A percentile compares a stretch with the other conserved stretches of the same genome.
phyloP scores from a whole-genome alignment of 2,329 filamentous ascomycete species.

The Trichoderma citrinoviride region DNA sequence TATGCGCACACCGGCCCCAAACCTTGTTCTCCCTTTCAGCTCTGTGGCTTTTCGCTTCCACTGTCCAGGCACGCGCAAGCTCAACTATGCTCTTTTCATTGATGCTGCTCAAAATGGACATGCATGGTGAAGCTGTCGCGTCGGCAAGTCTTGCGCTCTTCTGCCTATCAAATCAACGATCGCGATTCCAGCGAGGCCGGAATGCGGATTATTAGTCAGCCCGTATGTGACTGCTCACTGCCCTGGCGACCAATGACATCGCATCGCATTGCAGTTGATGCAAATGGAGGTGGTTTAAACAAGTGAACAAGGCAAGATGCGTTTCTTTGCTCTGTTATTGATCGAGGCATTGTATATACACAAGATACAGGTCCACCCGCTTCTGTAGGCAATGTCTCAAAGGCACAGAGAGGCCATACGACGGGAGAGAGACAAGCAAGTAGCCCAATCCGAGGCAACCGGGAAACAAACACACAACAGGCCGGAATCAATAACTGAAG shows the following conservation, averaged over 20 bases:
- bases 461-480: background rate
- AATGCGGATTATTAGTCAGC: background rate
- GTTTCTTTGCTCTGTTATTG: too few species aligned
- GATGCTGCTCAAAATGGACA: background rate
- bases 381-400: background rate
- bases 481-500: background rate
- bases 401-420: too few species aligned
- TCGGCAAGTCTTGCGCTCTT: background rate
- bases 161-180: background rate
- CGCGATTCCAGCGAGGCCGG: background rate
- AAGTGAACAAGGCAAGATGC: too few species aligned
- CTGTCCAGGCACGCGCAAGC: background rate
- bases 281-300: too few species aligned
- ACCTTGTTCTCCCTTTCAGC: background rate
- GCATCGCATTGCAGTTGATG: too few species aligned
- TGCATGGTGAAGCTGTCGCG: slow-evolving; percentile 1
- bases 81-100: background rate
- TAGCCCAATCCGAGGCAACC: too few species aligned
- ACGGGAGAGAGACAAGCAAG: too few species aligned
- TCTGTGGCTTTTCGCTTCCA: too few species aligned
- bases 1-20: too few species aligned
- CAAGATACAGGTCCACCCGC: background rate
- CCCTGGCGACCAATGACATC: too few species aligned
- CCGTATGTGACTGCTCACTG: background rate
- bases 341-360: too few species aligned